Base-by-base conservation (phyloP, 441 rosid species). In the Populus hybrid region DNA sequence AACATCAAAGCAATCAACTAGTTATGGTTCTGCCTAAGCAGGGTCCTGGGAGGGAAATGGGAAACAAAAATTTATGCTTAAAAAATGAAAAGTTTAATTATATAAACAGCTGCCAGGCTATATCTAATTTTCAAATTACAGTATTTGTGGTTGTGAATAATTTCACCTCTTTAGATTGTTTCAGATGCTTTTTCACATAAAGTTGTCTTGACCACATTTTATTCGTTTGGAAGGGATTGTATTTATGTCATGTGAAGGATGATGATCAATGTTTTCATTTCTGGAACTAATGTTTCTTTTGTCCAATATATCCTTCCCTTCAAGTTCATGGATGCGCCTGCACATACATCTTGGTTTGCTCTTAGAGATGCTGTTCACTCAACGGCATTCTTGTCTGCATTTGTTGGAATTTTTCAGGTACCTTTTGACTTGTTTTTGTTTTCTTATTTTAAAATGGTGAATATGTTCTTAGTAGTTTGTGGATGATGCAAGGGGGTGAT, bases 391-490 rank as follows among this genome's bases (percentile, higher is more conserved):
- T 86, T 96, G 85, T 96, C 98, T 78, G 97, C 97, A 69, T 96
- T 96, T 89, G 99, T 94, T 80, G 99, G 97, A 75, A 86, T 96
- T 76, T 96, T 96, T 87, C 99, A 96, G 98, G 99, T 94, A 77
- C 73, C 72, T 78, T 57, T 61, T 78, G 65, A 28, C 77, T 78
- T 40, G n/a, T 35, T 75, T 74, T 30, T 38, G 23, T 26, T 10
- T 57, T 88, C 69, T 67, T 78, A 46, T 46, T 46, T 14, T 80
- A 38, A 24, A 24, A 42, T 67, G 50, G 18, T 64, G 35, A 36
- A 24, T 69, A 20, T 69, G 35, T 35, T 80, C 73, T 81, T 81
- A 77, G 65, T 78, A 38, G 70, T 72, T 79, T 76, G 70, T 78
- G 72, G 73, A 77, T 82, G 78, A 78, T 83, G 73, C 83, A 79